Base-by-base conservation (phyloP, 2,329 filamentous ascomycete species). In the Hypoxylon sp. region DNA sequence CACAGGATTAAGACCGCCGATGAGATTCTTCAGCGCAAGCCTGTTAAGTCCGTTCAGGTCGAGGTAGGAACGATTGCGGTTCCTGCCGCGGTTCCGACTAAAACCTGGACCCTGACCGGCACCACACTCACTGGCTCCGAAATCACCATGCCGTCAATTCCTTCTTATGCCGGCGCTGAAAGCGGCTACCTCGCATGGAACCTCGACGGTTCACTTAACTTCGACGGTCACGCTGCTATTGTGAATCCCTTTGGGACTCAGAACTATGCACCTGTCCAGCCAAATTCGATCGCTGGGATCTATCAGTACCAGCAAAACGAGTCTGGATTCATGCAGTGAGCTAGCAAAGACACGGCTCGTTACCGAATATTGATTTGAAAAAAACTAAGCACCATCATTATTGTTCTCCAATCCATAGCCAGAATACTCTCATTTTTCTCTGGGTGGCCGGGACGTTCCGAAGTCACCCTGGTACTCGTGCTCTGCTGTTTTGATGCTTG, bases 1-100 rank as follows among this genome's bases (percentile, higher is more conserved):
- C 70, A 72, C 34, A 63, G 45, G 17, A 67, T 71, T 7, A 32
- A 50, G 11, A 57, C 57, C 0, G 36, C 14, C 3, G 62, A 63
- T 5, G 64, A 28, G 49, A 60, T 69, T 28, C 50, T 56, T 19
- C n/a, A 45, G 14, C 14, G n/a, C 13, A 34, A 17, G 2, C n/a
- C 23, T 4, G 14, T 5, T 21, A 13, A 45, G 36, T 21, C 21
- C 13, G 32, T 6, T 36, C n/a, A 32, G 52, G 32, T 23, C 2
- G 30, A 23, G 21, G n/a, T 10, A 9, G 19, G 10, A 28, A 10
- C 9, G 49, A 52, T 30, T 21, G 23, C 30, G 10, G 7, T 14
- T 23, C 5, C 30, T 2, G 14, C 28, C 19, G 11, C 14, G 21
- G 14, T 13, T 10, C 1, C 11, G 13, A 5, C 21, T 21, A 5